Base-by-base conservation (phyloP, 2,329 filamentous ascomycete genomes). In the Penicillium italicum region DNA sequence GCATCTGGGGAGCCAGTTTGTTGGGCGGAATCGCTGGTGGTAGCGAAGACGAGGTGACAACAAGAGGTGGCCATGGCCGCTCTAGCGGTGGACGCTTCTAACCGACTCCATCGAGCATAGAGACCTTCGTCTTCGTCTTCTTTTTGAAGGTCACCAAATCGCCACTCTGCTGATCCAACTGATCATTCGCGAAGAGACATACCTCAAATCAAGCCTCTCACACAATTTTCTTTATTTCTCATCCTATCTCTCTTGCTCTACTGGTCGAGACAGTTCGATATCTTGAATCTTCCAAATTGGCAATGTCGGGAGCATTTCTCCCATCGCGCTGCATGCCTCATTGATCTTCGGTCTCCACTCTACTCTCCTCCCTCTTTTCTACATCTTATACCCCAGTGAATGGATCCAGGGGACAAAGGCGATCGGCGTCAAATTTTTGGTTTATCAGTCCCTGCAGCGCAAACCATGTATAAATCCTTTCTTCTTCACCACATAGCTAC, bases 1-100 rank as follows among this genome's bases (percentile, higher is more conserved):
- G 82, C 7, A 76, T 83, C 54, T 82, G 82, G 80, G 78, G 80
- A 33, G 74, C 79, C 57, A 73, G 70, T 45, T 67, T 78, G 33
- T 69, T 80, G 28, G 75, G 77, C 41, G 70, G 71, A 34, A 62
- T 71, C 4, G 61, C 73, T 16, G 72, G 69, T 8, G 65, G 66
- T 33, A 68, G 62, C 28, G 74, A 76, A 41, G 74, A 76, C 16
- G 72, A 73, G 22, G 59, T 69, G 28, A 64, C 69, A 42, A 54
- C 65, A 48, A 59, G 55, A 26, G 65, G 58, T 31, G 62, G 65
- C 18, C 53, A 63, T 31, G 63, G 65, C 12, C 58, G 62, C 5
- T 55, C 60, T 14, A 70, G 65, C 31, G 66, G 69, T 31, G 70
- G 70, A 18, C 66, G 64, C n/a, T 73, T 73, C 54, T 73, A 65